Evolutionary conservation across 805 yeast species (phyloP).

Genomic region (Candida ortonii): DNA sequence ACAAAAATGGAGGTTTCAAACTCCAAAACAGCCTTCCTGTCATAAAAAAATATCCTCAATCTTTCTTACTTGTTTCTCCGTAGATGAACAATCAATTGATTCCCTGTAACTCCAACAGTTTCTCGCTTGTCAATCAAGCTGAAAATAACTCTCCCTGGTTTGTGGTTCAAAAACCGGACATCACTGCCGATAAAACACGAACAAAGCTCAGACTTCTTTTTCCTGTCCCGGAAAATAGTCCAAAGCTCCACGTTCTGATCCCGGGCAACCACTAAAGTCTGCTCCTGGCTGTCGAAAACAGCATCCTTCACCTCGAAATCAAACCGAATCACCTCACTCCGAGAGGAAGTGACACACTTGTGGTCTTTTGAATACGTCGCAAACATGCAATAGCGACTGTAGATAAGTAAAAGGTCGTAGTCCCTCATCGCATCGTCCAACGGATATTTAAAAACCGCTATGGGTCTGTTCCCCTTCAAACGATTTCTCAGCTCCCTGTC

Average conservation of each 20-base stretch:
- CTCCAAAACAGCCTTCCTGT: too few species aligned
- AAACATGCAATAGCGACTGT: constrained; percentile 27
- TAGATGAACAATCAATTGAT: constrained; percentile 19
- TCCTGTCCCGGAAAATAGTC: constrained; percentile 21
- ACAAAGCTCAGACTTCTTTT: constrained; percentile 21
- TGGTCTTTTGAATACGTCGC: constrained; percentile 23
- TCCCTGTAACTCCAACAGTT: constrained; percentile 11
- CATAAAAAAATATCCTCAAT: background rate
- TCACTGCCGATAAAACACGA: constrained; percentile 26
- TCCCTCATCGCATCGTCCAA: constrained; percentile 14
- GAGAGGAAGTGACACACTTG: constrained; percentile 21
- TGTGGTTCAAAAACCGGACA: constrained; percentile 23
- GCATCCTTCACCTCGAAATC: constrained; percentile 27
- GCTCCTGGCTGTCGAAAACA: constrained; percentile 28
- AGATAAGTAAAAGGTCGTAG: constrained; percentile 31
- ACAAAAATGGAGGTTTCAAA: too few species aligned
- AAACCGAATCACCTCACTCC: constrained; percentile 27
- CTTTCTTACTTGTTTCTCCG: constrained; percentile 10
- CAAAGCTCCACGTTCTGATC: constrained; percentile 28
- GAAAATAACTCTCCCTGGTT: constrained; percentile 29
- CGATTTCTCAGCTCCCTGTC: constrained; percentile 27
- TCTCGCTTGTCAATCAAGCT: constrained; percentile 16
- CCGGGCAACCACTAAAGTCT: constrained; percentile 23
- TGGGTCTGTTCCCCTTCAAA: constrained; percentile 26
- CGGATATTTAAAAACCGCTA: constrained; percentile 27